phyloP scores from a whole-genome alignment of 345 rosid genomes.

The Aquilaria sinensis region DNA sequence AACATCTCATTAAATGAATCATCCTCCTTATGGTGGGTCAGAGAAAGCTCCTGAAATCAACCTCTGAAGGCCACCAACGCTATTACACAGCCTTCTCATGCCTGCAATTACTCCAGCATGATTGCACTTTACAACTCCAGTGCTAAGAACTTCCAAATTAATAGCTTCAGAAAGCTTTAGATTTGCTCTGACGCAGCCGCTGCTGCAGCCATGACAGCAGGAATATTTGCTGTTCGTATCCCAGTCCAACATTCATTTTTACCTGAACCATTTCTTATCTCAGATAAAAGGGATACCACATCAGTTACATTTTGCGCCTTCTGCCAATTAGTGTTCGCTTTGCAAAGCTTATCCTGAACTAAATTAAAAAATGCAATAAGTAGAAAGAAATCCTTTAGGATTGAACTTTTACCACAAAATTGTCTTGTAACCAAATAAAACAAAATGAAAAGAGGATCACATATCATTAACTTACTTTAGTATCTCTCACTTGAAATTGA shows the following conservation, averaged over 20 bases:
- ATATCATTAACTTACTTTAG: no score
- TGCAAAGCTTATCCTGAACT: conserved; percentile 84
- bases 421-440: no score
- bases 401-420: no score
- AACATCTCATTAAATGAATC: conserved; percentile 88
- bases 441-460: no score
- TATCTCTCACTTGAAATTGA: no score
- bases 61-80: conserved; percentile 90
- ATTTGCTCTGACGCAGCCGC: conserved; percentile 97
- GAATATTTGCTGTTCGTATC: conserved; percentile 82
- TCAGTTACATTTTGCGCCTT: conserved; percentile 77
- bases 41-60: conserved; percentile 89
- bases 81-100: conserved; percentile 91
- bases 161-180: conserved; percentile 75
- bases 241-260: conserved; percentile 93
- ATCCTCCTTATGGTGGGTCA: conserved; percentile 61
- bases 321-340: conserved; percentile 92
- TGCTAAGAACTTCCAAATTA: conserved; percentile 94
- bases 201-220: conserved; percentile 98
- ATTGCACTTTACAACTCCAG: conserved; percentile 89
- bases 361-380: no score
- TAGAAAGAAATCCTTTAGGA: no score
- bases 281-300: conserved; percentile 90
- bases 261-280: conserved; percentile 88
- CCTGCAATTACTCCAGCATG: conserved; percentile 99